These are phyloP conservation scores for Dalbergia cochinchinensis DNA, from an alignment of 306 rosid species.

Conservation along the genomic window DNA sequence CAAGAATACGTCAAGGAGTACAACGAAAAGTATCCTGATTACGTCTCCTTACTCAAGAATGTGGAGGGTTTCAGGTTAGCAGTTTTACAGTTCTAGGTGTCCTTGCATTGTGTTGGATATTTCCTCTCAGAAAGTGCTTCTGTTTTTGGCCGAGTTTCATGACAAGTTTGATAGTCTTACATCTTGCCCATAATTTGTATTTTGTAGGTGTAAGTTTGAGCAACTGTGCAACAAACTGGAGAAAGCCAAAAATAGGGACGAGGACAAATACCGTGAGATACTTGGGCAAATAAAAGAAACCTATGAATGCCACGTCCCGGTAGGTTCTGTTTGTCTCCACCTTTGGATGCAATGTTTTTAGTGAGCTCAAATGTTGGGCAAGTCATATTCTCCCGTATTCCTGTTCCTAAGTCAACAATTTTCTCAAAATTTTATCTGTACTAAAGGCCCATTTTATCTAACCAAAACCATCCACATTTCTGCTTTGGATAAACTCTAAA, in stretches of 20 bases:
- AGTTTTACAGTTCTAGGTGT: conserved; percentile 19
- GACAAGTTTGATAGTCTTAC: conserved; percentile 29
- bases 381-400: conserved; percentile 15
- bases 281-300: conserved; percentile 73
- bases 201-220: conserved; percentile 64
- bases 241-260: too few relatives aligned
- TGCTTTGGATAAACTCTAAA: conserved; percentile 32
- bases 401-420: conserved; percentile 27
- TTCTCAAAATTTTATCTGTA: conserved; percentile 12
- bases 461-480: conserved; percentile 16
- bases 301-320: conserved; percentile 68
- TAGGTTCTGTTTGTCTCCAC: conserved; percentile 46
- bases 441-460: background rate
- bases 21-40: conserved; percentile 80
- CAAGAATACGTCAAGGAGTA: conserved; percentile 86
- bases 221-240: conserved; percentile 53
- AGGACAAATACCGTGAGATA: background rate
- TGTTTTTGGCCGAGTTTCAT: background rate
- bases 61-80: conserved; percentile 76
- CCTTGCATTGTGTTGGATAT: conserved; percentile 3
- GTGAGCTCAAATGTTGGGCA: conserved; percentile 35
- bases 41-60: conserved; percentile 81
- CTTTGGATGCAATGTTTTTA: conserved; percentile 22
- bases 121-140: background rate
- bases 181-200: conserved; percentile 43